Conservation (phyloP, 2,329 filamentous ascomycete genomes). For the Phyllosticta paracitricarpa region DNA sequence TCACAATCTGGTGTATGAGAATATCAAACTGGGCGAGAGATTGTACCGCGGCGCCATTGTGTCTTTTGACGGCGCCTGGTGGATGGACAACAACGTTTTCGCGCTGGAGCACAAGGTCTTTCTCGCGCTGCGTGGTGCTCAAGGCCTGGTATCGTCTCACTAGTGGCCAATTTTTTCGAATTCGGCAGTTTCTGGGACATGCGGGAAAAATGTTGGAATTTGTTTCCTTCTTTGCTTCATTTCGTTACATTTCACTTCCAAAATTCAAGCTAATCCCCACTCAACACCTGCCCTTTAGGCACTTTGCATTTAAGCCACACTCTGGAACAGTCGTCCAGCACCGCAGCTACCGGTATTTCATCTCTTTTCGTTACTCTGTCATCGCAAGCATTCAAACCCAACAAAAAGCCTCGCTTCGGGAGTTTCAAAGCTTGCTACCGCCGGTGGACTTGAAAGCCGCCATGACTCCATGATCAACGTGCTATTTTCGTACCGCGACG, state of each 20-base stretch:
- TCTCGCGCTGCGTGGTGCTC: neutral
- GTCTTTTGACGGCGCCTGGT: neutral
- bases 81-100: neutral
- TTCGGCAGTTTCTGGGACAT: too few relatives aligned
- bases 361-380: too few relatives aligned
- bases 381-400: too few relatives aligned
- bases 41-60: neutral
- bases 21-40: neutral
- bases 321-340: too few relatives aligned
- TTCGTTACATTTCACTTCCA: too few relatives aligned
- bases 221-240: neutral
- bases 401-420: too few relatives aligned
- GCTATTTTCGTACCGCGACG: slow-evolving; percentile 12
- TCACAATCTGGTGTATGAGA: neutral
- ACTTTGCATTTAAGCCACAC: too few relatives aligned
- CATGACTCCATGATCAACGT: slow-evolving; percentile 8
- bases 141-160: neutral
- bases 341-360: too few relatives aligned
- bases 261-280: too few relatives aligned
- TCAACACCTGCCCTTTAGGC: too few relatives aligned
- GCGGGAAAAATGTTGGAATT: neutral
- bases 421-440: neutral
- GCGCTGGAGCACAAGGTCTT: neutral
- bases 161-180: neutral
- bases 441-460: neutral